phyloP scores from a whole-genome alignment of 2,329 filamentous ascomycete species.

The Fusarium multiceps region DNA sequence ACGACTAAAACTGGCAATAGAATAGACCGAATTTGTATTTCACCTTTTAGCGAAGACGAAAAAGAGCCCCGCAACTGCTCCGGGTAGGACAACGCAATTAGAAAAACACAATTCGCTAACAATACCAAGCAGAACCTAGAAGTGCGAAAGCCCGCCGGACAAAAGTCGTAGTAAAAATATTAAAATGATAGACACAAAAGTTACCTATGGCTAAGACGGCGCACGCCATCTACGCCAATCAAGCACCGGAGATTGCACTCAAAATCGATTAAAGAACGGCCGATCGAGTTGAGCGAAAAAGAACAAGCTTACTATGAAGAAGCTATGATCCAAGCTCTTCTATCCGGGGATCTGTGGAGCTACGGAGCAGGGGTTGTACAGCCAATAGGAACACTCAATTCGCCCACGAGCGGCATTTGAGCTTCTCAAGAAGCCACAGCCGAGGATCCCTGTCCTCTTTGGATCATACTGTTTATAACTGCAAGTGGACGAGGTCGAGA shows the following conservation, averaged over 20 bases:
- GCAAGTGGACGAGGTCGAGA: conserved; percentile 1
- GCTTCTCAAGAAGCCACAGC: conserved; percentile 16
- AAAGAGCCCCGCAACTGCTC: neutral
- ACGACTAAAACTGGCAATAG: neutral
- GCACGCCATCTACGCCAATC: conserved; percentile 14
- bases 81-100: neutral
- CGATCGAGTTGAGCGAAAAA: conserved; percentile 35
- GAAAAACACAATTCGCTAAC: neutral
- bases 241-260: conserved; percentile 2
- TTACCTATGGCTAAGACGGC: neutral
- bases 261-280: conserved; percentile 19
- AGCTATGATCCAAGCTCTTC: conserved; percentile 26
- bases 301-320: conserved; percentile 39
- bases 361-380: conserved; percentile 24
- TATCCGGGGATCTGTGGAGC: conserved; percentile 27
- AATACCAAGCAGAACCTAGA: neutral
- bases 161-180: neutral
- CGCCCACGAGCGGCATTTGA: conserved; percentile 40
- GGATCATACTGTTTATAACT: conserved; percentile 31
- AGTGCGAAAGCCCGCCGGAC: neutral
- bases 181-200: neutral
- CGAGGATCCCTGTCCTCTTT: conserved; percentile 16
- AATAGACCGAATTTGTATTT: neutral
- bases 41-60: neutral
- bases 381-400: conserved; percentile 34